Evolutionary conservation across 345 rosid genomes (phyloP).

Genomic region (Populus alba): DNA sequence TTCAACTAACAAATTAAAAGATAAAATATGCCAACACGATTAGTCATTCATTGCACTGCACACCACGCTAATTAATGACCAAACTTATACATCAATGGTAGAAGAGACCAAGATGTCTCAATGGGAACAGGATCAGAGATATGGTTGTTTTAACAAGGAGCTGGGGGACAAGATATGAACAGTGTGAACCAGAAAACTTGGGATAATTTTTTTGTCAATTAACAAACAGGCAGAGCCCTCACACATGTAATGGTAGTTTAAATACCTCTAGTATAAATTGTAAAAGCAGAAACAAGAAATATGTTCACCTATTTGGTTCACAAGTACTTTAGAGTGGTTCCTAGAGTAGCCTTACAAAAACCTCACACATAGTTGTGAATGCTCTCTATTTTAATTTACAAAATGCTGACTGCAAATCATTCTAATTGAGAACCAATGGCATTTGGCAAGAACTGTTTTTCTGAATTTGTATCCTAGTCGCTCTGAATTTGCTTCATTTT

Average conservation of each 20-base stretch:
- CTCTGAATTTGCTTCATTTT: not conserved
- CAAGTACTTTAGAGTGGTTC: not conserved
- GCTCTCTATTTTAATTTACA: not conserved
- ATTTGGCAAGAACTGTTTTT: not conserved
- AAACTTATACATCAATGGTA: not conserved
- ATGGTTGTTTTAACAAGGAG: not conserved
- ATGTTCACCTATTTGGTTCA: not conserved
- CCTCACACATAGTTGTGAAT: not conserved
- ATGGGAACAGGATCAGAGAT: not conserved
- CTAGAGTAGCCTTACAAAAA: not conserved
- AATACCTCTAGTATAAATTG: too few species aligned
- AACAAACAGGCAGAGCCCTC: too few species aligned
- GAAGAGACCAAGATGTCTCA: not conserved
- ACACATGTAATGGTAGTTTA: too few species aligned
- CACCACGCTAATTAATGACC: not conserved
- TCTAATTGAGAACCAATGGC: not conserved
- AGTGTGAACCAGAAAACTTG: too few species aligned
- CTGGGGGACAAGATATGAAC: not conserved
- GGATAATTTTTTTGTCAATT: too few species aligned
- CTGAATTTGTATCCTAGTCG: not conserved
- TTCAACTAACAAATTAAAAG: not conserved
- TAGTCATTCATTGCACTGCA: not conserved
- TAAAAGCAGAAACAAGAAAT: not conserved
- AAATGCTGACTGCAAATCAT: not conserved
- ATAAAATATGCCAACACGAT: not conserved